Percentiles rank a stretch among this genome's conserved stretches.
phyloP scores from a whole-genome alignment of 257 asterid genomes.

The Jasminum sambac region DNA sequence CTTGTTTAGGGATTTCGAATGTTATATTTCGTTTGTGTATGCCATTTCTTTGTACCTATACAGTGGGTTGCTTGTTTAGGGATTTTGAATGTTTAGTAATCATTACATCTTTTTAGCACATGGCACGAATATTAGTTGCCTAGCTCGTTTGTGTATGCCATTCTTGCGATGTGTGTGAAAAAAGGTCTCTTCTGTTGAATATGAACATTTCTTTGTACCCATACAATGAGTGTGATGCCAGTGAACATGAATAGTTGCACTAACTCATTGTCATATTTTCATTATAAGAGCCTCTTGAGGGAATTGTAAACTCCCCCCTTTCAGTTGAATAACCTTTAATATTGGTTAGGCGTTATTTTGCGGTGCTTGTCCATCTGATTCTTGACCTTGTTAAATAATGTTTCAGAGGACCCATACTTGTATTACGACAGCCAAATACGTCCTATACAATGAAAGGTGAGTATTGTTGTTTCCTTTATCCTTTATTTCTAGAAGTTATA shows the following conservation, averaged over 20 bases:
- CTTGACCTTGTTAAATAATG: background rate
- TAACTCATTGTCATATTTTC: background rate
- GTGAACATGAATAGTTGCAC: background rate
- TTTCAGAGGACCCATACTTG: background rate
- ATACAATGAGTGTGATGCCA: constrained; percentile 3
- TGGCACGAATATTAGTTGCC: background rate
- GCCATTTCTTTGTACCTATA: too few species aligned
- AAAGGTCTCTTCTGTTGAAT: background rate
- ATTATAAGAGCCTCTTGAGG: background rate
- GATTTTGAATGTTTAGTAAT: background rate
- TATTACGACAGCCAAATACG: background rate
- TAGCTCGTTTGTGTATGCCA: background rate
- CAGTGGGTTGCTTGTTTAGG: background rate
- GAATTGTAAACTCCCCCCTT: background rate
- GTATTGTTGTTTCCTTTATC: background rate
- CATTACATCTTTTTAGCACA: background rate
- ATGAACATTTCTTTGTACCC: background rate
- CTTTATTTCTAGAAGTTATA: background rate
- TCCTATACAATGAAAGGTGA: background rate
- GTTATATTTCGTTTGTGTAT: too few species aligned
- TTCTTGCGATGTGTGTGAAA: background rate
- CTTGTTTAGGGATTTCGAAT: too few species aligned
- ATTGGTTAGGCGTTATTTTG: background rate
- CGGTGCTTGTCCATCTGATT: background rate
- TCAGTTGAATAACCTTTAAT: background rate